phyloP scores from a whole-genome alignment of 2,329 filamentous ascomycete genomes.

The Monosporascus sp. region DNA sequence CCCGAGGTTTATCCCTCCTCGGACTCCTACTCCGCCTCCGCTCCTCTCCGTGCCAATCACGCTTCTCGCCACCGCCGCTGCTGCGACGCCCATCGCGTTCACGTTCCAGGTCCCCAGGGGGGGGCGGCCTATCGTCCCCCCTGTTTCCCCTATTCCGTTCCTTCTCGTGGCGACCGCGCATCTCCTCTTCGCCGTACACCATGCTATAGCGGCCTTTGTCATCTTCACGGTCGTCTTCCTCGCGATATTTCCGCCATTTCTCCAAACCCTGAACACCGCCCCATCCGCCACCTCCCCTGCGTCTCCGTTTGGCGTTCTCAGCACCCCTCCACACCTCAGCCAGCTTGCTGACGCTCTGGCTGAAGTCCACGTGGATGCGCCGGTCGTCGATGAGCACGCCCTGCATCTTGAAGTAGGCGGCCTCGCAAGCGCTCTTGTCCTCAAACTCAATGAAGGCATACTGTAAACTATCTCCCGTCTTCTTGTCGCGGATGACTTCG shows the following conservation, averaged over 20 bases:
- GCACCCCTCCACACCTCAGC: slow-evolving; percentile 85
- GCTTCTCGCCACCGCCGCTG: slow-evolving; percentile 9
- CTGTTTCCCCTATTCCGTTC: slow-evolving; percentile 29
- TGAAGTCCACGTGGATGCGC: slow-evolving; percentile 97
- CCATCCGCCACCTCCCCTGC: slow-evolving; percentile 65
- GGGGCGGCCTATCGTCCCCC: slow-evolving; percentile 17
- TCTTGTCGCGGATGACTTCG: slow-evolving; percentile 91
- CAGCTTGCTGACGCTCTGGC: slow-evolving; percentile 84
- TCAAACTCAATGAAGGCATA: slow-evolving; percentile 98
- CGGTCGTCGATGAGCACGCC: slow-evolving; percentile 94
- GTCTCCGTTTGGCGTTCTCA: slow-evolving; percentile 73
- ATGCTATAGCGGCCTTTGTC: slow-evolving; percentile 61
- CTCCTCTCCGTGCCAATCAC: slow-evolving; percentile 24
- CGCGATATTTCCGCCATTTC: slow-evolving; percentile 84
- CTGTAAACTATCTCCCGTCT: slow-evolving; percentile 90
- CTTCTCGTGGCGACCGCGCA: slow-evolving; percentile 46
- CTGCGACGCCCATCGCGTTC: slow-evolving; percentile 15
- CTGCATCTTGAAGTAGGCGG: slow-evolving; percentile 98
- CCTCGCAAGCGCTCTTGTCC: slow-evolving; percentile 86
- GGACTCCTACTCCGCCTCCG: slow-evolving; percentile 28
- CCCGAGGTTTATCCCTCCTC: slow-evolving; percentile 15
- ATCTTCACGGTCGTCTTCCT: slow-evolving; percentile 46
- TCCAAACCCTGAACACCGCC: slow-evolving; percentile 85
- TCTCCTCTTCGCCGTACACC: slow-evolving; percentile 73
- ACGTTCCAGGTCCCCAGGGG: slow-evolving; percentile 7